Evolutionary conservation across 78 protist genomes (phyloP).

Genomic region (Dictyostelium purpureum): DNA sequence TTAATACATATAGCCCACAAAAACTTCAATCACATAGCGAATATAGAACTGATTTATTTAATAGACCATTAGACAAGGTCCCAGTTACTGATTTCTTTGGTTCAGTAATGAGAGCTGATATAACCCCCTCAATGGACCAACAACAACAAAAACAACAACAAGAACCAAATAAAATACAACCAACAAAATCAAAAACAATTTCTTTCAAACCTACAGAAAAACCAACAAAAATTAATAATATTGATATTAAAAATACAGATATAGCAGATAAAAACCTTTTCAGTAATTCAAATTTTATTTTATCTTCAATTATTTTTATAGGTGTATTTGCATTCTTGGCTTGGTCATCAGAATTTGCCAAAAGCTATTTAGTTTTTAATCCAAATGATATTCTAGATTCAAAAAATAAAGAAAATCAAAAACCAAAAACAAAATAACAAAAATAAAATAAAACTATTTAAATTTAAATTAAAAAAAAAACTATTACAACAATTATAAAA

Average conservation of each 20-base stretch:
- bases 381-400: background rate
- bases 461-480: too few species aligned
- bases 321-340: conserved; percentile 3
- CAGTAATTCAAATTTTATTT: background rate
- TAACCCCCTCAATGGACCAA: conserved; percentile 27
- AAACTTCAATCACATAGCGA: conserved; percentile 75
- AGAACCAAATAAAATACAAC: background rate
- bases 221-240: background rate
- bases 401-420: too few species aligned
- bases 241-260: background rate
- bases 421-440: too few species aligned
- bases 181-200: background rate
- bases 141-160: background rate
- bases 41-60: conserved; percentile 68
- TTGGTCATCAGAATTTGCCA: conserved; percentile 8
- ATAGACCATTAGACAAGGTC: conserved; percentile 68
- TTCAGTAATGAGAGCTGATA: conserved; percentile 73
- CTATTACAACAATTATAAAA: too few species aligned
- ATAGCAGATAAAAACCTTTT: background rate
- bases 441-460: too few species aligned
- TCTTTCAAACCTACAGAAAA: conserved; percentile 1
- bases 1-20: conserved; percentile 35
- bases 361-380: background rate
- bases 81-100: conserved; percentile 87
- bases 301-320: background rate